Evolutionary conservation across 2,329 filamentous ascomycete genomes (phyloP).

Genomic region (Clarireedia monteithiana): DNA sequence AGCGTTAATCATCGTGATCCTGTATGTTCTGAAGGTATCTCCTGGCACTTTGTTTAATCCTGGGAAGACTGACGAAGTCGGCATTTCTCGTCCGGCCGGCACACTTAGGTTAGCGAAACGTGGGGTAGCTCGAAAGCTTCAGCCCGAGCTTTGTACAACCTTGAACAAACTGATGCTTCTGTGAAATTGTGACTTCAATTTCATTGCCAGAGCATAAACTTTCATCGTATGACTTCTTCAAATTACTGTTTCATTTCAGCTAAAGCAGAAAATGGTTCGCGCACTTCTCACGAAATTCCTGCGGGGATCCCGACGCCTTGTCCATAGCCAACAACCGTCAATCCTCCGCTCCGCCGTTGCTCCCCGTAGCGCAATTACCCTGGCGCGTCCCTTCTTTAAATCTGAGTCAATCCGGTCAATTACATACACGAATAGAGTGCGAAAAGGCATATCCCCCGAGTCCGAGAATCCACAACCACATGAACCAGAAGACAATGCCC

Average conservation of each 20-base stretch:
- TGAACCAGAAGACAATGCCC: constrained; percentile 32
- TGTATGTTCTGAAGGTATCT: background rate
- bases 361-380: background rate
- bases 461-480: constrained; percentile 44
- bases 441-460: constrained; percentile 52
- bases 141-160: background rate
- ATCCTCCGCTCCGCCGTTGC: background rate
- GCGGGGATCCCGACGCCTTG: background rate
- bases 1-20: constrained; percentile 81
- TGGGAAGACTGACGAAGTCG: background rate
- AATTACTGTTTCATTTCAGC: background rate
- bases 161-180: background rate
- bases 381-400: background rate
- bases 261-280: constrained; percentile 5
- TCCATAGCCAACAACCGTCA: background rate
- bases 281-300: background rate
- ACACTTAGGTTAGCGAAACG: constrained; percentile 10
- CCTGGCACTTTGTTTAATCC: no score
- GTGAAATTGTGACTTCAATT: no score
- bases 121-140: constrained; percentile 15
- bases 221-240: no score
- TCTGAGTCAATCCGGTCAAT: constrained; percentile 20
- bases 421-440: constrained; percentile 29
- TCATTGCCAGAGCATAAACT: no score
- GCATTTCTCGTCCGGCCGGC: background rate